Base-by-base conservation (phyloP, 225 moss, liverwort and hornwort species). In the Bryoerythrophyllum caledonicum region DNA sequence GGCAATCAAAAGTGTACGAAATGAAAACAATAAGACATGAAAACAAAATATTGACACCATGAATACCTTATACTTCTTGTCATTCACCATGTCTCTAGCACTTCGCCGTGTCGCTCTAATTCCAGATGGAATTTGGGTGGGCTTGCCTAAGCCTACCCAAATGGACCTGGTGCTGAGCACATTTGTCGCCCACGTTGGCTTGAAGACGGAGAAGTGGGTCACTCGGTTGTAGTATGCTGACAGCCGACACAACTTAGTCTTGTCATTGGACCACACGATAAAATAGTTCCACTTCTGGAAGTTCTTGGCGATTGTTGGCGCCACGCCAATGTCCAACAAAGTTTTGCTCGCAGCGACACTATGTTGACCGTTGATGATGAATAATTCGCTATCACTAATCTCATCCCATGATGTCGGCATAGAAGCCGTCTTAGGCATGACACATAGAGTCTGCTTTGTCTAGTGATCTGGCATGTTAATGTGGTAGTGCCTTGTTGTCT, bases 1-100 rank as follows among this genome's bases (percentile, higher is more conserved):
- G 1, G 14, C 1, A 52, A 5, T 6, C 4, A 1, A 15, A 4
- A 6, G 0, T 6, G 4, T 1, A 52, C 20, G n/a, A n/a, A 7
- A 5, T 52, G 2, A 52, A 4, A 11, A 52, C 9, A 52, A 11
- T 14, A 1, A 4, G 20, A 52, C 6, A 52, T 52, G 9, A 11
- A 52, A 10, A 6, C 4, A 10, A 52, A 1, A 12, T 20, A 52
- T 1, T 4, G 51, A 12, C 1, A 6, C 20, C n/a, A n/a, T n/a
- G n/a, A n/a, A 12, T 1, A 52, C 51, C 51, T 52, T 52, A 4
- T 20, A 52, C 9, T 15, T 52, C 9, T 52, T 52, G 4, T 52
- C 51, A 10, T 52, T 52, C 1, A 52, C 4, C 9, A 52, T 6
- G 3, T 52, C 20, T 4, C 20, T 6, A 10, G 51, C 51, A 52